Base-by-base conservation (phyloP, 352 stramenopile genomes). In the Blastocystis sp. region DNA sequence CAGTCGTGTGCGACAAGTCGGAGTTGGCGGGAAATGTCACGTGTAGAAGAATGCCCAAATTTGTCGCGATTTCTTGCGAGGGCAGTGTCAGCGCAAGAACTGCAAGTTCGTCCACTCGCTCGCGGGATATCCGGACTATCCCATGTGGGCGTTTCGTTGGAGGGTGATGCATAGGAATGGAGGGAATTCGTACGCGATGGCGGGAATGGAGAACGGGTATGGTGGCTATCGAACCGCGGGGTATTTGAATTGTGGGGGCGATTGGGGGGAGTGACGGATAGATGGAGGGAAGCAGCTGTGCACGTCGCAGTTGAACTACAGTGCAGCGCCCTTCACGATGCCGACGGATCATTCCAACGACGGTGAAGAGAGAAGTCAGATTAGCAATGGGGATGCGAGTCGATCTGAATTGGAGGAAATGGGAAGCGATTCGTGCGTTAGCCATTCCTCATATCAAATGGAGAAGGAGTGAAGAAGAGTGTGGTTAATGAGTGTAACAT, bases 51-150 rank as follows among this genome's bases (percentile, higher is more conserved):
- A 55, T 71, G 31, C 37, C 29, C 79, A 77, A 45, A 37, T 89
- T 16, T 89, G 79, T 71, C 61, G 79, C 37, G 79, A 89, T 89
- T 89, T 67, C 33, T 41, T 89, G 41, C 79, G 79, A 9, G 79
- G 79, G 37, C 31, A 62, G 41, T 89, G 79, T n/a, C 67, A 80
- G 63, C 62, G 79, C 1, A 89, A 89, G 37, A 89, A 89, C 60
- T 89, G 79, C 67, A 89, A 89, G 31, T 89, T 80, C n/a, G 9
- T 89, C 31, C 79, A 89, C 41, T n/a, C 60, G 19, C 6, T 55
- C 6, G 45, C 45, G 45, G 45, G 45, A 16, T 51, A 59, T 4
- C 33, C 63, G 13, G 63, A 74, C 24, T 33, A 12, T 33, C 19
- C 37, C 3, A 13, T 29, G 12, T 26, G 62, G 62, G 1, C 1